A percentile compares a stretch with the other conserved stretches of the same genome.
Conservation (phyloP, 202 grass and related monocot genomes). For the Alloteropsis angusta region DNA sequence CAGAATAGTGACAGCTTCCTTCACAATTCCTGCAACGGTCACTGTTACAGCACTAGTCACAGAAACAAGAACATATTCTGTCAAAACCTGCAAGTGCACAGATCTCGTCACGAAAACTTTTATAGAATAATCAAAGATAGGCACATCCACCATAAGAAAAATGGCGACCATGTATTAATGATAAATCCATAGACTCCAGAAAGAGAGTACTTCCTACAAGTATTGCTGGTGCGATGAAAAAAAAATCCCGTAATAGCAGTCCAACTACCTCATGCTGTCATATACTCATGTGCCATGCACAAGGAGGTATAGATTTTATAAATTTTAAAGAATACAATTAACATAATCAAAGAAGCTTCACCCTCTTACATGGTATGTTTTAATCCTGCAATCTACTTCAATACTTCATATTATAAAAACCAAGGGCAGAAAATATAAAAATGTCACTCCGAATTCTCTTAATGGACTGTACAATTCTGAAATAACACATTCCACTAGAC, state of each 20-base stretch:
- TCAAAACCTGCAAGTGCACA: conserved; percentile 70
- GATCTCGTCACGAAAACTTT: not conserved
- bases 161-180: not conserved
- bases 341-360: not conserved
- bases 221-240: not conserved
- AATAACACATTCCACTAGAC: not conserved
- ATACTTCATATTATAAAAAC: not conserved
- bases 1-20: conserved; percentile 93
- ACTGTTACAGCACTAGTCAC: conserved; percentile 95
- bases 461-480: not conserved
- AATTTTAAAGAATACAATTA: not conserved
- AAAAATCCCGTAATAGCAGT: not conserved
- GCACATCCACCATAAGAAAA: not conserved
- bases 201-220: not conserved
- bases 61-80: conserved; percentile 90
- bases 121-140: not conserved
- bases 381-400: not conserved
- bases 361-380: not conserved
- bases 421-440: not conserved
- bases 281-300: too few species aligned
- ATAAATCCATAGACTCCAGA: conserved; percentile 1
- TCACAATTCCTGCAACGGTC: conserved; percentile 83
- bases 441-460: not conserved
- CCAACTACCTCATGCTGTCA: not conserved
- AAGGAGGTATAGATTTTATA: not conserved